phyloP scores from a whole-genome alignment of 805 yeast species.

The Saturnispora gosingensis region DNA sequence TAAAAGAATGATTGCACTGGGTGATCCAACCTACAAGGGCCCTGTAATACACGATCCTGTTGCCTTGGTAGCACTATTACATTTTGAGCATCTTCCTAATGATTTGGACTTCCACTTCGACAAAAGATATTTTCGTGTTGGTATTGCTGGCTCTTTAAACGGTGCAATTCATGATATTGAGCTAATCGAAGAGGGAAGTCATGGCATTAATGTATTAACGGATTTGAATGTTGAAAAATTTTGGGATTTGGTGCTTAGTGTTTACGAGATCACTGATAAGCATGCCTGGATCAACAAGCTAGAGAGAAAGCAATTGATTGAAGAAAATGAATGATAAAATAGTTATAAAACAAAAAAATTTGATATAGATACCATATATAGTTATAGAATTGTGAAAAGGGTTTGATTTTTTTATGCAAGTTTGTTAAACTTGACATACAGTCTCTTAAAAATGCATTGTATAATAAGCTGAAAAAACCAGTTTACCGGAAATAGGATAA shows the following conservation, averaged over 20 bases:
- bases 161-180: slow-evolving; percentile 20
- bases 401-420: background rate
- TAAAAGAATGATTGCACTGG: slow-evolving; percentile 32
- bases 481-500: background rate
- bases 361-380: background rate
- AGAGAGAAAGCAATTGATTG: slow-evolving; percentile 7
- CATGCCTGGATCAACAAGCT: slow-evolving; percentile 14
- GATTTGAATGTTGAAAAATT: slow-evolving; percentile 33
- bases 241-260: slow-evolving; percentile 36
- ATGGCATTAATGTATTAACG: slow-evolving; percentile 34
- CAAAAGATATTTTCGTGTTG: slow-evolving; percentile 14
- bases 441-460: too few relatives aligned
- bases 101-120: slow-evolving; percentile 18
- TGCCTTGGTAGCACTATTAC: slow-evolving; percentile 52
- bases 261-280: slow-evolving; percentile 31
- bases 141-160: slow-evolving; percentile 6
- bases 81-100: slow-evolving; percentile 26
- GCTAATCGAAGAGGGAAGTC: slow-evolving; percentile 12
- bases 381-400: background rate
- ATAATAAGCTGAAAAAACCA: background rate
- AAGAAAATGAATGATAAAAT: slow-evolving; percentile 2
- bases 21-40: slow-evolving; percentile 39
- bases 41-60: slow-evolving; percentile 81
- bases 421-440: background rate
- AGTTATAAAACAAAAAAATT: background rate